phyloP scores from a whole-genome alignment of 2,329 filamentous ascomycete genomes.

The Fusarium avenaceum region DNA sequence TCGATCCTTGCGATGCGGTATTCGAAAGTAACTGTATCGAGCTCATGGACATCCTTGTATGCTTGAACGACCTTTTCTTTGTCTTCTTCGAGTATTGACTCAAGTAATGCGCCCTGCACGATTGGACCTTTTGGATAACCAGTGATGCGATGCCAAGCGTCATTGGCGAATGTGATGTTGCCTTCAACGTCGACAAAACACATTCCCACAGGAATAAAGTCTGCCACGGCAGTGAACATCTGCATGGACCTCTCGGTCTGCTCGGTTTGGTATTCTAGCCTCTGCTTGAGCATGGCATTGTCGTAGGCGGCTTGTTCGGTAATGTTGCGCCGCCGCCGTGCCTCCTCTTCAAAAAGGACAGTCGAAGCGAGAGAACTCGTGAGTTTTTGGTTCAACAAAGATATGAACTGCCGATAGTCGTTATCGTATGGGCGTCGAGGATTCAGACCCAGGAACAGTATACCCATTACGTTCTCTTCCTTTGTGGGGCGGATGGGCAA shows the following conservation, averaged over 20 bases:
- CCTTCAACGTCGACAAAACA: slow-evolving; percentile 77
- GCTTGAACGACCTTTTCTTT: slow-evolving; percentile 57
- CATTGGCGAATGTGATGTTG: slow-evolving; percentile 77
- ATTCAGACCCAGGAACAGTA: slow-evolving; percentile 78
- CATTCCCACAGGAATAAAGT: slow-evolving; percentile 81
- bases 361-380: slow-evolving; percentile 78
- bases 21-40: slow-evolving; percentile 60
- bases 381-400: slow-evolving; percentile 67
- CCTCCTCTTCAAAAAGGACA: slow-evolving; percentile 78
- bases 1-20: slow-evolving; percentile 55
- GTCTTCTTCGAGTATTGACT: slow-evolving; percentile 63
- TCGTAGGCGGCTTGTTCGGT: slow-evolving; percentile 74
- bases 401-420: slow-evolving; percentile 78
- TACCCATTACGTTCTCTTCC: slow-evolving; percentile 74
- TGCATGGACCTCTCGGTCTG: slow-evolving; percentile 69
- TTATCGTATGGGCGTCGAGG: slow-evolving; percentile 79
- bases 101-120: slow-evolving; percentile 56
- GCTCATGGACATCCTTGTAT: slow-evolving; percentile 58
- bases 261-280: slow-evolving; percentile 69
- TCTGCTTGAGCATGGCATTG: slow-evolving; percentile 74
- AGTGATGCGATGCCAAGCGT: slow-evolving; percentile 71
- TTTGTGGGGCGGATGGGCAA: slow-evolving; percentile 77
- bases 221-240: slow-evolving; percentile 77
- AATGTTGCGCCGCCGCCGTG: slow-evolving; percentile 65
- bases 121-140: slow-evolving; percentile 57